Base-by-base conservation (phyloP, 768 basidiomycete genomes). In the Auriscalpium orientale region DNA sequence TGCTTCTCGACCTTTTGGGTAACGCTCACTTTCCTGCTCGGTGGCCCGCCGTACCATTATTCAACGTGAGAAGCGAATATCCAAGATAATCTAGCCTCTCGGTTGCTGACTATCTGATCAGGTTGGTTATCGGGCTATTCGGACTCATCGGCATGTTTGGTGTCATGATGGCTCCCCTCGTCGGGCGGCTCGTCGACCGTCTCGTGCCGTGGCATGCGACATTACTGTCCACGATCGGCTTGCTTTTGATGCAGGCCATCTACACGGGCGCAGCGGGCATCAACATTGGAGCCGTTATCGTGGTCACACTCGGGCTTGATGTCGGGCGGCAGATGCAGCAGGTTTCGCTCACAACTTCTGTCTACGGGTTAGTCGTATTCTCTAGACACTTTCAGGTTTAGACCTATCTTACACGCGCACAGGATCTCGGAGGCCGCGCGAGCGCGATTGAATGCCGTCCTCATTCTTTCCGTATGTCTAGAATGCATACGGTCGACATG, bases 21-120 rank as follows among this genome's bases (percentile, higher is more conserved):
- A 7, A 87, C 86, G 0, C 67, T 89, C 57, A 91, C 91, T 0
- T 95, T 93, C 73, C 72, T 93, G 20, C 82, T 95, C 2, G 85
- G 83, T 8, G 87, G 84, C 6, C 69, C 82, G 3, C 87, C 87
- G 0, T 94, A 91, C 65, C 65, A 83, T 62, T 92, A 86, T 60
- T 85, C 84, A 1, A 87, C 85, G 86, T 80, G 61, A 34, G 78
- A 43, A 13, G 40, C 13, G 18, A 43, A 43, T n/a, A 21, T 2
- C 18, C 12, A 7, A 1, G 2, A 28, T 28, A 28, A 28, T 28
- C 28, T 4, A 5, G 22, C 22, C 22, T 22, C 20, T 40, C 11
- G 15, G 15, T 15, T 9, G 35, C 46, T 33, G 40, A 35, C 34
- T n/a, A 20, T 51, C 7, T 43, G 53, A 49, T 22, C 50, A 62